Evolutionary conservation across 2,329 filamentous ascomycete genomes (phyloP), one percentile per base, ranked within the genome.

Genomic region (Phialemonium atrogriseum): DNA sequence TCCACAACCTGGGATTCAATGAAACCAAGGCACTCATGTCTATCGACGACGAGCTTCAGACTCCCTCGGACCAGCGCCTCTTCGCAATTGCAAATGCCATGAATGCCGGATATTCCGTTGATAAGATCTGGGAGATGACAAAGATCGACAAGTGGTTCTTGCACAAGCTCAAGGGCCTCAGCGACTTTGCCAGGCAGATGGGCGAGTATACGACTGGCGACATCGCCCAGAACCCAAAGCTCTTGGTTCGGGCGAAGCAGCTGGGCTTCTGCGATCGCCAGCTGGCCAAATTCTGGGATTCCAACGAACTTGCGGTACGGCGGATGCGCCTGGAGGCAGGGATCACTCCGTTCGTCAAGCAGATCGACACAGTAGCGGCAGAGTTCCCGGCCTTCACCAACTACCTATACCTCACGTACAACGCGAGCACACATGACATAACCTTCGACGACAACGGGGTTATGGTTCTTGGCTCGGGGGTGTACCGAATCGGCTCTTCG

Each of bases 141-240:
- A 87, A 89, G 64, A 98, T 98, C 48, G 91, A 96, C 65, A 94
- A 93, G 60, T 98, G 91, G 91, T 98, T 96, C 69, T 64, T 98
- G 44, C 79, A 76, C 60, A 88, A 86, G 58, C 77, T 98, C 36
- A 94, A 94, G 74, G 80, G 82, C 17, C 67, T 98, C 8, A 94
- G 80, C 59, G 76, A 94, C 62, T 95, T 96, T 48, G 79, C 80
- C 52, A 89, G 87, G 61, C 58, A 71, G 15, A 84, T 95, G 77
- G 68, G 71, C 37, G 68, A 66, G 28, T 84, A 78, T 59, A 72
- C 54, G 41, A 70, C 70, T 10, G 71, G 66, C 43, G 80, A 87
- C 26, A 73, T 81, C 35, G 75, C 69, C 28, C 68, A 76, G 35
- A 71, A 76, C 10, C 63, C 72, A 5, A 66, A 74, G 14, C 60